Conservation (phyloP, 192 early-diverging fungal species). For the Linnemannia exigua region DNA sequence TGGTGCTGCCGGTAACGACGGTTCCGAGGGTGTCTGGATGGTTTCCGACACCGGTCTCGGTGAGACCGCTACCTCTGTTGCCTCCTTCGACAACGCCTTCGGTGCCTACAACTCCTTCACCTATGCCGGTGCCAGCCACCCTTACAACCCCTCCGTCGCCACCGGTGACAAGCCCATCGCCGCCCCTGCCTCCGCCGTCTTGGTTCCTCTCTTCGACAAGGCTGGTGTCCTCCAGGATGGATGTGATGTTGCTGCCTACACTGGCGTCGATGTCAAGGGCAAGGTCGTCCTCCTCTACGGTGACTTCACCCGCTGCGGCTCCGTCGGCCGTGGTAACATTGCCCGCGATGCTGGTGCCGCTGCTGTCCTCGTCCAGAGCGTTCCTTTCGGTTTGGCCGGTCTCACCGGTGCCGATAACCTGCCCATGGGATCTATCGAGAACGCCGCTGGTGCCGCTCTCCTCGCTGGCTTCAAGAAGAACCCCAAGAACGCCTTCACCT, state of each 20-base stretch:
- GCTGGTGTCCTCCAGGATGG: constrained; percentile 27
- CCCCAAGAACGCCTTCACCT: constrained; percentile 17
- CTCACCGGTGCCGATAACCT: constrained; percentile 29
- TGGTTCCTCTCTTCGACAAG: constrained; percentile 27
- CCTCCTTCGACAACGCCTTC: constrained; percentile 65
- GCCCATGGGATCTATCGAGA: constrained; percentile 45
- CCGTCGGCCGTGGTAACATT: constrained; percentile 57
- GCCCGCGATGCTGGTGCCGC: constrained; percentile 18
- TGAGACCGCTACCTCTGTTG: constrained; percentile 66
- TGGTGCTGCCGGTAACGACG: constrained; percentile 82
- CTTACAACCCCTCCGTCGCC: constrained; percentile 18
- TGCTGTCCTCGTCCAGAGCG: constrained; percentile 4
- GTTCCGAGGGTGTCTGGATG: constrained; percentile 55
- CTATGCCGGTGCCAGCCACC: constrained; percentile 20
- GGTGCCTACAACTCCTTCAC: constrained; percentile 28
- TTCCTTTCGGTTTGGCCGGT: constrained; percentile 31
- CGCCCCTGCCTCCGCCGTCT: constrained; percentile 33
- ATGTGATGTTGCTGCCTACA: constrained; percentile 23
- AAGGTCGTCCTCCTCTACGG: constrained; percentile 66
- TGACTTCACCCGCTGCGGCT: constrained; percentile 36
- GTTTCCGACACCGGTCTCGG: constrained; percentile 32
- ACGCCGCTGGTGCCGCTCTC: constrained; percentile 54
- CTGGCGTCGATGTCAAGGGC: constrained; percentile 1
- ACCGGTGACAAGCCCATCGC: constrained; percentile 39
- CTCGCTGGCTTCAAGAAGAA: constrained; percentile 29